These are phyloP conservation scores for Penicillium diatomitis DNA, from an alignment of 495 filamentous ascomycete genomes.

Conservation along the genomic window DNA sequence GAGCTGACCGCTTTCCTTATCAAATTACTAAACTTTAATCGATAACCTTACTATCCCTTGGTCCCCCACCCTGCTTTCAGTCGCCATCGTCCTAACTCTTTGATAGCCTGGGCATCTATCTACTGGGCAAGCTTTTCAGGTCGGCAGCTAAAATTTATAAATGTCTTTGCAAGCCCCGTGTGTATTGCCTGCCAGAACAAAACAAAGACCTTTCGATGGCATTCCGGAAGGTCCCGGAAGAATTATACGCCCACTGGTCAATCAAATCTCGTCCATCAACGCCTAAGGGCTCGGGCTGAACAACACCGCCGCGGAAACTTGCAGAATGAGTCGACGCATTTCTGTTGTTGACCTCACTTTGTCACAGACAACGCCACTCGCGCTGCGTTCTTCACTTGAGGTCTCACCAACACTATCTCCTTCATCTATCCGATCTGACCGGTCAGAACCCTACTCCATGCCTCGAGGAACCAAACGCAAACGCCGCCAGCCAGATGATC, in stretches of 20 bases:
- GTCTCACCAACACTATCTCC: neutral
- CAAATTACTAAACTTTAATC: conserved; percentile 13
- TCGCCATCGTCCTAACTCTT: neutral
- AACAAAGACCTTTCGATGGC: no score
- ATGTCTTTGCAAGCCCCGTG: no score
- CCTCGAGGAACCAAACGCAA: conserved; percentile 13
- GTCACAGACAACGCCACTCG: neutral
- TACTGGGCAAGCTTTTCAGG: no score
- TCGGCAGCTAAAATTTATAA: no score
- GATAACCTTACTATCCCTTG: conserved; percentile 3
- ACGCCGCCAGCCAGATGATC: conserved; percentile 1
- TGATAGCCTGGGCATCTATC: neutral
- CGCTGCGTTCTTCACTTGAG: neutral
- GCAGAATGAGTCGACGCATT: conserved; percentile 8
- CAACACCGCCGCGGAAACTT: no score
- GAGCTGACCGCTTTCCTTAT: conserved; percentile 17
- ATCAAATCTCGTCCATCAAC: no score
- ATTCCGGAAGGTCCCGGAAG: no score
- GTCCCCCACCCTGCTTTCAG: neutral
- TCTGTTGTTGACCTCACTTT: conserved; percentile 13
- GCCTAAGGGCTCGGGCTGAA: no score
- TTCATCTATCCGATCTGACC: neutral
- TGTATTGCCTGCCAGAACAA: no score
- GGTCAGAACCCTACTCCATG: neutral
- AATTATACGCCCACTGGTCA: no score